Conservation (phyloP, 345 rosid species). For the Aegle marmelos region DNA sequence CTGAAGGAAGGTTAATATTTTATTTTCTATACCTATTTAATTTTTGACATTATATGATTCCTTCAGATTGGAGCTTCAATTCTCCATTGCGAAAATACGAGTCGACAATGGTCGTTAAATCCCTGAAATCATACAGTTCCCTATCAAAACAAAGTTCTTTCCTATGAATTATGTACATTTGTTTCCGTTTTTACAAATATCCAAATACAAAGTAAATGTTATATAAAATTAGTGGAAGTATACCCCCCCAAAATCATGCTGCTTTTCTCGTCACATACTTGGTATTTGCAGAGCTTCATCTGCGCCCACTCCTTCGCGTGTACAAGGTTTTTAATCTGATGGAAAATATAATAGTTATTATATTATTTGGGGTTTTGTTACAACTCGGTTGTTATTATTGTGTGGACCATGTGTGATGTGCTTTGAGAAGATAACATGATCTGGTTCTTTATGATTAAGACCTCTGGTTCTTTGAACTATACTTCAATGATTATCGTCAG, state of each 20-base stretch:
- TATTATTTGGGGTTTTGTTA: conserved; percentile 9
- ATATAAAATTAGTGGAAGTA: neutral
- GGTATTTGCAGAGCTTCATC: neutral
- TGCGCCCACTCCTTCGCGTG: neutral
- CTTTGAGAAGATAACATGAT: conserved; percentile 27
- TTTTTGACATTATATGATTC: no score
- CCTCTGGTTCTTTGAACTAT: conserved; percentile 34
- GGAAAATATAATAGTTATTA: neutral
- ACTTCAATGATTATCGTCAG: conserved; percentile 28
- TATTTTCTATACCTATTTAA: no score
- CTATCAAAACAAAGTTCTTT: neutral
- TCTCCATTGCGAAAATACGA: no score
- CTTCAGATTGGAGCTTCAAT: no score
- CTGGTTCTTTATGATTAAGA: conserved; percentile 28
- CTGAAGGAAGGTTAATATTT: no score
- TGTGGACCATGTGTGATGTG: conserved; percentile 35
- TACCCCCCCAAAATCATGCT: neutral
- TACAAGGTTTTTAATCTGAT: conserved; percentile 8
- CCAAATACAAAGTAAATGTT: neutral
- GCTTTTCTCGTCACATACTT: neutral
- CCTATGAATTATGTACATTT: no score
- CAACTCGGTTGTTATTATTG: conserved; percentile 20
- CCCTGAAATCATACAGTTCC: no score
- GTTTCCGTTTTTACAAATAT: no score
- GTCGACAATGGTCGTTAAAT: no score